Base-by-base conservation (phyloP, 371 early-diverging fungal species). In the Mortierella sp. region DNA sequence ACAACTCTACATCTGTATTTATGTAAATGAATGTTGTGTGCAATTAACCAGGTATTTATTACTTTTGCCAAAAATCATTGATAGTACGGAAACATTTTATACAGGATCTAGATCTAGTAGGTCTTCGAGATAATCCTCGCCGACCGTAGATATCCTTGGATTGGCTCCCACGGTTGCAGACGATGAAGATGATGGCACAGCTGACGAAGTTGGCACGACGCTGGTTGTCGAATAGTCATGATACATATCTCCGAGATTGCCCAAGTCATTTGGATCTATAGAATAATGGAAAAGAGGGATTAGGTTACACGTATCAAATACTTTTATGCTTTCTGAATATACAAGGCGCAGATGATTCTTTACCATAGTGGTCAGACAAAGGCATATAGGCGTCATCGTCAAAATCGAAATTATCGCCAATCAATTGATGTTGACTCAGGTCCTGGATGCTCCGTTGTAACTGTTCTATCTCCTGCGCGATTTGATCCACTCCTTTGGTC, bases 401-500 rank as follows among this genome's bases (percentile, higher is more conserved):
- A 32, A 76, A 57, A 37, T 65, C 58, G 26, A 70, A 70, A 39
- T 66, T 45, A 6, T 70, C 71, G 3, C 61, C 66, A 66, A 60
- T 68, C 1, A 78, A 32, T 6, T 67, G 67, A 45, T 78, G 67
- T 28, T 69, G 63, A 12, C 66, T 40, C 1, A 78, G 67, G 8
- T 66, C 78, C 35, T 78, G 69, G 28, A 78, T 58, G 47, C 66
- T 73, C 47, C 70, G 55, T 22, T 78, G 70, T 14, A 78, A 28
- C 16, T 70, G 67, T 20, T 78, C 78, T 59, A 73, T 66, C 18
- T 78, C 70, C 51, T 55, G 52, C 26, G 70, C 16, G 32, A 78
- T 78, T 52, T 78, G 70, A 37, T 78, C 74, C 28, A 73, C 78
- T 0, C 78, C 70, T 39, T 66, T 73, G 5, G 54, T 64, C 32